Conservation (phyloP, 306 rosid species). For the Alnus glutinosa region DNA sequence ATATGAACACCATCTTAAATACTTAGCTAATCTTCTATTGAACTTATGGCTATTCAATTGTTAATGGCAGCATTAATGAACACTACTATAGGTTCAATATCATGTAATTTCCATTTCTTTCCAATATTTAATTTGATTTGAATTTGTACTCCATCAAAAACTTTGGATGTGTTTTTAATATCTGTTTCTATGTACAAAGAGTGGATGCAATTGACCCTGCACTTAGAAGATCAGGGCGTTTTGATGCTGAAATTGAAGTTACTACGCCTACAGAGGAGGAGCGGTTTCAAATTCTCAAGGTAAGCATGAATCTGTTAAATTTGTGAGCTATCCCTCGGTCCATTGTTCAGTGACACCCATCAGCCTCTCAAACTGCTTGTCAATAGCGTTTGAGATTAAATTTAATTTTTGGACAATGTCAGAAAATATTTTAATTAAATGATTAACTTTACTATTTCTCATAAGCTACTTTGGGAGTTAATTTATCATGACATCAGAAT, state of each 20-base stretch:
- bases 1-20: slow-evolving; percentile 4
- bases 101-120: slow-evolving; percentile 22
- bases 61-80: slow-evolving; percentile 4
- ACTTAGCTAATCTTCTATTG: slow-evolving; percentile 11
- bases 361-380: neutral
- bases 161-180: neutral
- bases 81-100: neutral
- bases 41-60: slow-evolving; percentile 9
- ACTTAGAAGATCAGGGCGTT: slow-evolving; percentile 82
- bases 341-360: neutral
- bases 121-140: slow-evolving; percentile 7
- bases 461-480: too few relatives aligned
- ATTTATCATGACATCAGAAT: too few relatives aligned
- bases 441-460: too few relatives aligned
- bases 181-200: slow-evolving; percentile 40
- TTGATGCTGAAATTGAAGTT: slow-evolving; percentile 89
- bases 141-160: slow-evolving; percentile 1
- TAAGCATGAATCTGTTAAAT: slow-evolving; percentile 28
- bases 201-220: slow-evolving; percentile 91
- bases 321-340: neutral
- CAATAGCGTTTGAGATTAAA: neutral
- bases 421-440: too few relatives aligned
- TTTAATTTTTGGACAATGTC: neutral
- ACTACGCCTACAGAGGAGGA: slow-evolving; percentile 78
- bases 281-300: slow-evolving; percentile 84